Base-by-base conservation (phyloP, 2,329 filamentous ascomycete genomes). In the Talaromyces sp. region DNA sequence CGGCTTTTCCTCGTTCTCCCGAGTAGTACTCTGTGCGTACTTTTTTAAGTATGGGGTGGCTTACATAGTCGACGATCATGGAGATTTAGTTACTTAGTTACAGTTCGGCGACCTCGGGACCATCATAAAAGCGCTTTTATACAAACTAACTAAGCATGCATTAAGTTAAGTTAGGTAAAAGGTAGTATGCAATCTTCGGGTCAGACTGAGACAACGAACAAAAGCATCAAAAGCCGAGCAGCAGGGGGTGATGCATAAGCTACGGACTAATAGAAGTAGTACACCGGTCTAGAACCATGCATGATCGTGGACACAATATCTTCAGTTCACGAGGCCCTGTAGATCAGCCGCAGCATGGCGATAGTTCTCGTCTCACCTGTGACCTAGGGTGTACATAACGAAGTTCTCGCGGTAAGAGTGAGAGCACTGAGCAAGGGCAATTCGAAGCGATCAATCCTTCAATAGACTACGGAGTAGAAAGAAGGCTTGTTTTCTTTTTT, bases 281-380 rank as follows among this genome's bases (percentile, higher is more conserved):
- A 36, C 39, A 55, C 39, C 40, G 53, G 53, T 55, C 53, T 55
- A 55, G 53, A 50, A 50, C 21, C 33, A 33, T 11, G 17, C 39
- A 41, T 7, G 11, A 7, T 15, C 35, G 33, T 11, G 8, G 25
- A 37, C 31, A 37, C 19, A 22, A 25, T 11, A 17, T 39, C 33
- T 39, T 28, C 48, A 37, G 35, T 52, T 52, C 48, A 52, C 48
- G 33, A 52, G 33, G 48, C 48, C 48, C 48, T 55, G 53, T 46
- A 55, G 53, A 55, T 55, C 53, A 55, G 40, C 53, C 53, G 53
- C 40, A 55, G 40, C 52, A 39, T 55, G 53, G 53, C 53, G 28
- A 55, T 39, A 17, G 13, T 33, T 37, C n/a, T 35, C 11, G 7
- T 4, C 25, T 28, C 25, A 28, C 25, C n/a, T n/a, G n/a, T n/a